phyloP scores from a whole-genome alignment of 2,329 filamentous ascomycete genomes.

The Microthyrium microscopicum region DNA sequence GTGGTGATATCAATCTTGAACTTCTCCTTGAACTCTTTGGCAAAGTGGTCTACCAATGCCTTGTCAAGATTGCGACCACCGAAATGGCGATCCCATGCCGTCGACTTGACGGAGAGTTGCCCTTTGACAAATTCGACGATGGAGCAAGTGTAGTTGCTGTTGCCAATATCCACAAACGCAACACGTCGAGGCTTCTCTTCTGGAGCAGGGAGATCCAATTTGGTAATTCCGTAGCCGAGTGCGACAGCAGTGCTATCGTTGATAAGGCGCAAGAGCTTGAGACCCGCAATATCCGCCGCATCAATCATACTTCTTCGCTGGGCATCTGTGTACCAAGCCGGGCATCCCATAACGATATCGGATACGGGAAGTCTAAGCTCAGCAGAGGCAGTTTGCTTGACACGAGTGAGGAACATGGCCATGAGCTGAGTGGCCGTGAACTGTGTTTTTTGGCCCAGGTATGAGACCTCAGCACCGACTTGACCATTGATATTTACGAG shows the following conservation, averaged over 20 bases:
- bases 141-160: conserved; percentile 89
- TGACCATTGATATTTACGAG: conserved; percentile 86
- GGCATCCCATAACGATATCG: conserved; percentile 86
- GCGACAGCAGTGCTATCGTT: conserved; percentile 96
- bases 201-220: conserved; percentile 68
- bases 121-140: conserved; percentile 96
- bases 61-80: conserved; percentile 96
- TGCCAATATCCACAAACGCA: conserved; percentile 83
- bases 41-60: conserved; percentile 85
- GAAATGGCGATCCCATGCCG: conserved; percentile 86
- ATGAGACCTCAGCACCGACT: conserved; percentile 84
- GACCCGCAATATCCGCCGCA: conserved; percentile 79
- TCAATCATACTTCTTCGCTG: conserved; percentile 84
- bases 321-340: conserved; percentile 90
- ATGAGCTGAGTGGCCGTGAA: conserved; percentile 90
- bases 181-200: conserved; percentile 90
- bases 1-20: conserved; percentile 91
- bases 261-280: conserved; percentile 86
- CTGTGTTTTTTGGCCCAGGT: conserved; percentile 85
- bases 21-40: conserved; percentile 90
- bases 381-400: conserved; percentile 69
- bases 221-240: conserved; percentile 94
- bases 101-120: conserved; percentile 84
- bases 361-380: conserved; percentile 85
- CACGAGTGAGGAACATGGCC: conserved; percentile 90